Evolutionary conservation across 2,329 filamentous ascomycete genomes (phyloP), one percentile per base, ranked within the genome.

Genomic region (Talaromyces albobiverticillius): DNA sequence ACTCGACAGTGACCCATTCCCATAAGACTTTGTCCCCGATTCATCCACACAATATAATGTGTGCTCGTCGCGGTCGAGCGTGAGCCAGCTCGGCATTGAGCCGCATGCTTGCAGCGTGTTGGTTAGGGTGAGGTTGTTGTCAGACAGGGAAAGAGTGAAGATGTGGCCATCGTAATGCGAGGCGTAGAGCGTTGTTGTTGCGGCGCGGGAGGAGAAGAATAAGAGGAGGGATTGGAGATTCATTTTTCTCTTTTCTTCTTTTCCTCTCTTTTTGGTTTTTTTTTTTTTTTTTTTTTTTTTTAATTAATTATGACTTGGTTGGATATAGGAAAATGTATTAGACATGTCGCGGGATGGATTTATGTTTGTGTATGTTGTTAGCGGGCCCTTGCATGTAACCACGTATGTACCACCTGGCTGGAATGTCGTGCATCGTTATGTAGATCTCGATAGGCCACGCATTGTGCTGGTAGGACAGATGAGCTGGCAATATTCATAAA

Each of bases 81-180:
- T 71, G 3, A 72, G 51, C 69, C 70, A 72, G 57, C 68, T 71
- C 3, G 71, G 69, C 60, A 68, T 68, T 6, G 48, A 53, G 8
- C 68, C 69, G 55, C 69, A 72, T 13, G 67, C 64, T 18, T 67
- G 57, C n/a, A 62, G 51, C 4, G 62, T 57, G 14, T 64, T 57
- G 5, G 63, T 51, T 10, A 67, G 43, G 1, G 60, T 61, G n/a
- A 61, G 64, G 23, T 62, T 60, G 43, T 57, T 59, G 41, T 59
- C 3, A 29, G 41, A 48, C 40, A 22, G 41, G 55, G 18, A 73
- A 14, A 75, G 59, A 2, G 69, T 64, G 26, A 68, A 68, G 38
- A 75, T 63, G 9, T 60, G 64, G 9, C 71, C 69, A 16, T 58
- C 55, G 59, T 75, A 76, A 40, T 72, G 72, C 13, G 71, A 67